A percentile compares a stretch with the other conserved stretches of the same genome.
Evolutionary conservation across 2,329 filamentous ascomycete genomes (phyloP).

Genomic region (Parascedosporium putredinis): DNA sequence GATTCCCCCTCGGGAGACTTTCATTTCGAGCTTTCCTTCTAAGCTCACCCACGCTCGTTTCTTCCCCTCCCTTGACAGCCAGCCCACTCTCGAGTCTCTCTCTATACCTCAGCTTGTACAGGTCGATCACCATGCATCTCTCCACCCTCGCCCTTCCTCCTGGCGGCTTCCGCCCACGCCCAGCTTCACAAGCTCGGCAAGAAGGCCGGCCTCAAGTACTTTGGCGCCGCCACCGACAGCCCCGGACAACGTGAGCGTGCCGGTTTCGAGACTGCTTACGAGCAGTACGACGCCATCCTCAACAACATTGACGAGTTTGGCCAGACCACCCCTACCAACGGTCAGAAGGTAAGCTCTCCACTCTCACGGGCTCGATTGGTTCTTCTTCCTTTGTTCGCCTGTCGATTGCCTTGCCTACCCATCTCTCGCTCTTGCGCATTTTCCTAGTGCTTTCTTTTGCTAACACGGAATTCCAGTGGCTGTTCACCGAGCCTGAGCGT

Average conservation of each 20-base stretch:
- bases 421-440: not conserved
- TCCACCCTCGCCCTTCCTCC: slow-evolving; percentile 15
- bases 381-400: not conserved
- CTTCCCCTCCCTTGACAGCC: not conserved
- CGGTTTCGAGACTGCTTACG: slow-evolving; percentile 39
- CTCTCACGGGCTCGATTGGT: too few relatives aligned
- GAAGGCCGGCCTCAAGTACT: slow-evolving; percentile 45
- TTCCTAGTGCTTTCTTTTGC: too few relatives aligned
- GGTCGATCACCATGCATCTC: slow-evolving; percentile 14
- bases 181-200: slow-evolving; percentile 39
- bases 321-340: slow-evolving; percentile 50
- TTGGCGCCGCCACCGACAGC: slow-evolving; percentile 51
- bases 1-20: not conserved
- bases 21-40: not conserved
- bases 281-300: slow-evolving; percentile 42
- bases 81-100: too few relatives aligned
- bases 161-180: slow-evolving; percentile 17
- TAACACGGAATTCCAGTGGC: slow-evolving; percentile 29
- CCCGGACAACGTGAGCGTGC: slow-evolving; percentile 26
- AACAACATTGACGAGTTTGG: slow-evolving; percentile 46
- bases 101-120: not conserved
- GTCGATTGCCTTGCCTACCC: not conserved
- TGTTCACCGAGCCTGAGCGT: slow-evolving; percentile 46
- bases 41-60: not conserved
- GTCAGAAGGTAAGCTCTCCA: slow-evolving; percentile 30